Percentiles rank a stretch among this genome's conserved stretches.
phyloP scores from a whole-genome alignment of 148 eudicot genomes.

The Amaranthus hypochondriacus region DNA sequence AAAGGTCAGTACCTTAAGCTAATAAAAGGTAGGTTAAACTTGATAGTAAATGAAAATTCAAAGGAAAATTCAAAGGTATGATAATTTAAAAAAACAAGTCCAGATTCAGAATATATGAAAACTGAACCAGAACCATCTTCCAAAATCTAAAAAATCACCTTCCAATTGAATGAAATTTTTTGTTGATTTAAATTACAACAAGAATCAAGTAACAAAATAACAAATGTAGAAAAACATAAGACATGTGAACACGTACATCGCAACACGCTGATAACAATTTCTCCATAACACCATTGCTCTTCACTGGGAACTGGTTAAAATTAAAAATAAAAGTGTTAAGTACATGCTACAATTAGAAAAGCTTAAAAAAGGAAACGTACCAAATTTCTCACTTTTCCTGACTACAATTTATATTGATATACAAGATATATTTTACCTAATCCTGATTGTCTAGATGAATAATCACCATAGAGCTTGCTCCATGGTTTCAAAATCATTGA shows the following conservation, averaged over 20 bases:
- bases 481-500: background rate
- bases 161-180: background rate
- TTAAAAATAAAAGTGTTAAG: conserved; percentile 8
- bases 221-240: background rate
- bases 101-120: background rate
- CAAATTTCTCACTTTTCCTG: background rate
- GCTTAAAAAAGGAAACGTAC: background rate
- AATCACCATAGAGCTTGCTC: no score
- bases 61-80: background rate
- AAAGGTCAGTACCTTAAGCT: background rate
- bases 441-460: no score
- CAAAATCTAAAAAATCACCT: background rate
- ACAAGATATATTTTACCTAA: no score
- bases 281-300: conserved; percentile 66
- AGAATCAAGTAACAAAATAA: background rate
- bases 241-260: conserved; percentile 45
- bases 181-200: background rate
- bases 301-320: conserved; percentile 42
- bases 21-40: background rate
- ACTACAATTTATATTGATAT: no score
- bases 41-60: background rate
- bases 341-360: background rate
- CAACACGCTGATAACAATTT: conserved; percentile 63
- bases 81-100: background rate
- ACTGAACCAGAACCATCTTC: background rate